phyloP scores from a whole-genome alignment of 129 eudicot genomes.

The Scalesia atractyloides region DNA sequence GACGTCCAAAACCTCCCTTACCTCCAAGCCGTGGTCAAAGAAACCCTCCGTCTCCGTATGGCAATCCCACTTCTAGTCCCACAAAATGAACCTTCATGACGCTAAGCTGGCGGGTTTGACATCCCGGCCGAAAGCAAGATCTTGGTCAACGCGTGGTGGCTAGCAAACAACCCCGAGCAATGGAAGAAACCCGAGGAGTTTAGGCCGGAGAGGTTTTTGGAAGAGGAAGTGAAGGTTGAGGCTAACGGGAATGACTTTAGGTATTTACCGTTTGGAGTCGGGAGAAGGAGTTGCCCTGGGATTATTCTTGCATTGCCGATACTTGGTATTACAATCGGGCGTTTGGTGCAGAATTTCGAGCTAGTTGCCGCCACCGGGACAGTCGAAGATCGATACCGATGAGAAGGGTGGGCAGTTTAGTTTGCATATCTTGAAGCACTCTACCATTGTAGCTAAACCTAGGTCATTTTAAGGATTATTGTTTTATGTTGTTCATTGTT shows the following conservation, averaged over 20 bases:
- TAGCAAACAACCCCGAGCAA: slow-evolving; percentile 83
- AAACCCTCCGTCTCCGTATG: slow-evolving; percentile 92
- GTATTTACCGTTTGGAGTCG: slow-evolving; percentile 87
- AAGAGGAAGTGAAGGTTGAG: slow-evolving; percentile 85
- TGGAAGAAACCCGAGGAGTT: slow-evolving; percentile 94
- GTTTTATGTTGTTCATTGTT: background rate
- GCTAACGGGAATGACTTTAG: slow-evolving; percentile 86
- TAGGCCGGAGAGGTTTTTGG: slow-evolving; percentile 94
- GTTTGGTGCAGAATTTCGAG: slow-evolving; percentile 93
- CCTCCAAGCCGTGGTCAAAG: slow-evolving; percentile 92
- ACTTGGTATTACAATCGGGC: slow-evolving; percentile 78
- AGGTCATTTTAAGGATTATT: slow-evolving; percentile 48
- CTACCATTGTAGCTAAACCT: slow-evolving; percentile 77
- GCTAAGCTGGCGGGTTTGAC: slow-evolving; percentile 83
- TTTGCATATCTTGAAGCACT: slow-evolving; percentile 70
- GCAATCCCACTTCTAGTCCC: slow-evolving; percentile 94
- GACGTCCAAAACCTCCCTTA: slow-evolving; percentile 78
- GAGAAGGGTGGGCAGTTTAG: slow-evolving; percentile 96
- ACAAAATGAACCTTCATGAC: slow-evolving; percentile 91
- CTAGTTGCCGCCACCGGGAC: slow-evolving; percentile 88
- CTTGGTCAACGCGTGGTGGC: slow-evolving; percentile 90
- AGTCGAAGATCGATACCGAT: slow-evolving; percentile 61
- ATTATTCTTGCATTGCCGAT: slow-evolving; percentile 90
- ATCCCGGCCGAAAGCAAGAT: slow-evolving; percentile 92
- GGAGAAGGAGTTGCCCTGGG: slow-evolving; percentile 95